phyloP scores from a whole-genome alignment of 805 yeast genomes.

The Ogataea pignaliae region DNA sequence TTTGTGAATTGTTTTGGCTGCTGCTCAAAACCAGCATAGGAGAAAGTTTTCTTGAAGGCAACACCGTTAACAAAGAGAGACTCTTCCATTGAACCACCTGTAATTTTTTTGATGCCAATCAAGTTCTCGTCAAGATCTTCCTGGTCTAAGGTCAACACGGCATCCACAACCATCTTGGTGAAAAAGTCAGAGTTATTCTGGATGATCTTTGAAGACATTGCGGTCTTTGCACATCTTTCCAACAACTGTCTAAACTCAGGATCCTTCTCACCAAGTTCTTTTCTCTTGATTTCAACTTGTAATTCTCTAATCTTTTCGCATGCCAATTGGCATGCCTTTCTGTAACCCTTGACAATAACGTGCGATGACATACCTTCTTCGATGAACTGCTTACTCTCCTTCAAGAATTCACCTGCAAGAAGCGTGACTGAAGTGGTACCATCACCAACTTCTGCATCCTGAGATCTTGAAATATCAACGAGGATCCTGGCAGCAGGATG shows the following conservation, averaged over 20 bases:
- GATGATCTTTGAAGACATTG: slow-evolving; percentile 94
- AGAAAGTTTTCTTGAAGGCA: slow-evolving; percentile 94
- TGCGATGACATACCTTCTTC: slow-evolving; percentile 97
- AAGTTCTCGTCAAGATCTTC: slow-evolving; percentile 81
- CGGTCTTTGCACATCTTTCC: slow-evolving; percentile 92
- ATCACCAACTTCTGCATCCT: slow-evolving; percentile 98
- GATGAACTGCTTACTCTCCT: slow-evolving; percentile 83
- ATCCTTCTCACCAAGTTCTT: slow-evolving; percentile 38
- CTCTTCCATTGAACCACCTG: slow-evolving; percentile 97
- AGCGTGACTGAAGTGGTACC: slow-evolving; percentile 97
- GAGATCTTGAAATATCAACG: slow-evolving; percentile 92
- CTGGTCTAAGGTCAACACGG: slow-evolving; percentile 83
- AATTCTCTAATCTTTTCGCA: slow-evolving; percentile 68
- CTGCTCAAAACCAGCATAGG: slow-evolving; percentile 98
- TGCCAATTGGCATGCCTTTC: slow-evolving; percentile 77
- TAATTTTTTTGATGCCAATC: slow-evolving; percentile 90
- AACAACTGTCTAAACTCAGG: slow-evolving; percentile 68
- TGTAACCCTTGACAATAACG: slow-evolving; percentile 80
- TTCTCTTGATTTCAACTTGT: slow-evolving; percentile 57
- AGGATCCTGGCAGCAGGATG: slow-evolving; percentile 98
- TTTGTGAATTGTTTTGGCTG: slow-evolving; percentile 82
- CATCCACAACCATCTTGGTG: slow-evolving; percentile 95
- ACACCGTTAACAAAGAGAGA: slow-evolving; percentile 88
- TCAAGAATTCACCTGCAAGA: slow-evolving; percentile 89
- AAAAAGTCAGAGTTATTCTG: slow-evolving; percentile 83